Evolutionary conservation across 805 yeast genomes (phyloP).

Genomic region (Teunomyces lycoperdinae): DNA sequence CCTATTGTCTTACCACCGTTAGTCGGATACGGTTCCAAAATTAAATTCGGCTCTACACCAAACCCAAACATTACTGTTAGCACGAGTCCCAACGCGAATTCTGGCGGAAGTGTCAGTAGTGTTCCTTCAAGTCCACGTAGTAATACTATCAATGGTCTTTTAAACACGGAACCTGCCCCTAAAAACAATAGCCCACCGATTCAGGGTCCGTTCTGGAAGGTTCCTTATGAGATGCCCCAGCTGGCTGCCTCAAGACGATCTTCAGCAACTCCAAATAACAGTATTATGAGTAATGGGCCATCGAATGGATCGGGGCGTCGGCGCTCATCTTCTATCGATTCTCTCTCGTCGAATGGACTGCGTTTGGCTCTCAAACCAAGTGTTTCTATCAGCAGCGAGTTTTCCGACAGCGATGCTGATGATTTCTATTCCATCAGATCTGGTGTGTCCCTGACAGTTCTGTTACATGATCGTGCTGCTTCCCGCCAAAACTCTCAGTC

Average conservation of each 20-base stretch:
- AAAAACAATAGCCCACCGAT: slow-evolving; percentile 26
- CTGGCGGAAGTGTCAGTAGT: neutral
- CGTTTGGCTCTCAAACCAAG: slow-evolving; percentile 31
- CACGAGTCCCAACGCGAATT: slow-evolving; percentile 4
- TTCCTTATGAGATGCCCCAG: slow-evolving; percentile 55
- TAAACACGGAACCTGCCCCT: slow-evolving; percentile 12
- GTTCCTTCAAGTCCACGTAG: slow-evolving; percentile 9
- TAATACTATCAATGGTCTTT: slow-evolving; percentile 8
- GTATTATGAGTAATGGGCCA: neutral
- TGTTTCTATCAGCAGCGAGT: slow-evolving; percentile 19
- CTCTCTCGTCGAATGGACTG: slow-evolving; percentile 43
- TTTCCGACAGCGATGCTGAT: slow-evolving; percentile 32
- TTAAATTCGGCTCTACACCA: slow-evolving; percentile 3
- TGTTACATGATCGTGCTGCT: slow-evolving; percentile 1
- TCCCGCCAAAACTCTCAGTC: slow-evolving; percentile 13
- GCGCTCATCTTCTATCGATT: slow-evolving; percentile 46
- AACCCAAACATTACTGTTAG: slow-evolving; percentile 1
- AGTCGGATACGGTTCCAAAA: slow-evolving; percentile 13
- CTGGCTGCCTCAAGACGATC: slow-evolving; percentile 11
- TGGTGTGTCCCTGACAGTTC: slow-evolving; percentile 13
- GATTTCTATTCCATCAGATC: slow-evolving; percentile 28
- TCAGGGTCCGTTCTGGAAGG: slow-evolving; percentile 56
- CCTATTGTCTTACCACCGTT: slow-evolving; percentile 33
- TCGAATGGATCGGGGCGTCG: slow-evolving; percentile 19
- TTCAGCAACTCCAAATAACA: slow-evolving; percentile 13